Evolutionary conservation across 257 asterid species (phyloP).

Genomic region (Cordia subcordata): DNA sequence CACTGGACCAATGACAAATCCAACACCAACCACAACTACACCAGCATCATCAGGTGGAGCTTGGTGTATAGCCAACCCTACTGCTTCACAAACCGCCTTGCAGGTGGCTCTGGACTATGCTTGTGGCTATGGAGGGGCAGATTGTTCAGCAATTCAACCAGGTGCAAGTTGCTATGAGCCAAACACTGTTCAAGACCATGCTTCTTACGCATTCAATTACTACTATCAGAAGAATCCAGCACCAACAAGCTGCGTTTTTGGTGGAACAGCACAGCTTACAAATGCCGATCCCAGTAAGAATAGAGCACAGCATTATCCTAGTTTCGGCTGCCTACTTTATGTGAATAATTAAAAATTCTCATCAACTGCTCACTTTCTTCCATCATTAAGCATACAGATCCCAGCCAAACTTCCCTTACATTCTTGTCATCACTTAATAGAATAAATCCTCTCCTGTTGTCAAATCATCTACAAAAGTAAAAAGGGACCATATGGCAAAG

Average conservation of each 20-base stretch:
- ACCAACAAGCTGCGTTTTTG: conserved; percentile 85
- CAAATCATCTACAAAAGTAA: too few species aligned
- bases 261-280: conserved; percentile 81
- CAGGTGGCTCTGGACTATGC: conserved; percentile 98
- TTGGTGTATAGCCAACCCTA: conserved; percentile 81
- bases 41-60: conserved; percentile 52
- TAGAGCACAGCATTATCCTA: conserved; percentile 1
- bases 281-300: conserved; percentile 83
- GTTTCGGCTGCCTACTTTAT: too few species aligned
- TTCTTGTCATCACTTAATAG: too few species aligned
- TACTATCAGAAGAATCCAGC: conserved; percentile 87
- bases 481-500: too few species aligned
- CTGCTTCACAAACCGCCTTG: conserved; percentile 67
- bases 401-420: too few species aligned
- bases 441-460: too few species aligned
- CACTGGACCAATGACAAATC: conserved; percentile 13
- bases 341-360: too few species aligned
- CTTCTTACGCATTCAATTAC: conserved; percentile 84
- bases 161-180: conserved; percentile 74
- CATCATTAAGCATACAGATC: not conserved
- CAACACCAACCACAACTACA: conserved; percentile 26
- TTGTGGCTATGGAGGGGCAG: conserved; percentile 94
- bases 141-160: conserved; percentile 76
- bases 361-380: too few species aligned
- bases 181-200: conserved; percentile 65